phyloP scores from a whole-genome alignment of 768 basidiomycete species.

The Lactarius psammicola region DNA sequence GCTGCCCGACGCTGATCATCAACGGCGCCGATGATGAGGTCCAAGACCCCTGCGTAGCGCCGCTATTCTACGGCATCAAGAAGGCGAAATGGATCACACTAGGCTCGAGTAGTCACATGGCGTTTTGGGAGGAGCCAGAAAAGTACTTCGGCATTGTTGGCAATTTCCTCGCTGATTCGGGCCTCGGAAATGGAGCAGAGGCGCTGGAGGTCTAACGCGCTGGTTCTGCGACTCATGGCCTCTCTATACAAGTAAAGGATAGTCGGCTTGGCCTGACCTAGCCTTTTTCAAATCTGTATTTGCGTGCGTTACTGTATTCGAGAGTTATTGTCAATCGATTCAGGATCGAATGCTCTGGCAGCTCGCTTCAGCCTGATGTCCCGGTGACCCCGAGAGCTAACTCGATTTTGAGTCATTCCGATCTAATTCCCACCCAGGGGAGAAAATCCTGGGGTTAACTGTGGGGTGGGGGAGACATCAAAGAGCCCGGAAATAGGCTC shows the following conservation, averaged over 20 bases:
- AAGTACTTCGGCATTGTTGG: slow-evolving; percentile 25
- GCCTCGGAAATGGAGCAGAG: background rate
- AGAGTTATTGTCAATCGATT: background rate
- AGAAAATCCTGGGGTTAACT: background rate
- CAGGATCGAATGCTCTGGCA: background rate
- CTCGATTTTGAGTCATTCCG: background rate
- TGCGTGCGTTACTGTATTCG: background rate
- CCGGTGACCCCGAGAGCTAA: background rate
- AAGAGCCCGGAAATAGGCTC: background rate
- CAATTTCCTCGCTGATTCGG: slow-evolving; percentile 15
- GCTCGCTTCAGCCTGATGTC: background rate
- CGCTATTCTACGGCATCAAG: slow-evolving; percentile 10
- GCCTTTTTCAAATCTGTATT: background rate
- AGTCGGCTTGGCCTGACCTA: background rate
- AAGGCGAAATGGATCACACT: slow-evolving; percentile 11
- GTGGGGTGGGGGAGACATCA: background rate
- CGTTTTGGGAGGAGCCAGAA: slow-evolving; percentile 28
- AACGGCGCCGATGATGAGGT: slow-evolving; percentile 29
- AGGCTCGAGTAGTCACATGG: slow-evolving; percentile 26
- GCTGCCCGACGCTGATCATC: slow-evolving; percentile 27
- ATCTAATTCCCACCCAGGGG: too few species aligned
- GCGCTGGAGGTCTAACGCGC: background rate
- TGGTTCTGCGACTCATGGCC: background rate
- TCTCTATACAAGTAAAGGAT: background rate
- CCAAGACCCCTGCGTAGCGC: background rate